Conservation (phyloP, 2,329 filamentous ascomycete species). For the Pyricularia sp. region DNA sequence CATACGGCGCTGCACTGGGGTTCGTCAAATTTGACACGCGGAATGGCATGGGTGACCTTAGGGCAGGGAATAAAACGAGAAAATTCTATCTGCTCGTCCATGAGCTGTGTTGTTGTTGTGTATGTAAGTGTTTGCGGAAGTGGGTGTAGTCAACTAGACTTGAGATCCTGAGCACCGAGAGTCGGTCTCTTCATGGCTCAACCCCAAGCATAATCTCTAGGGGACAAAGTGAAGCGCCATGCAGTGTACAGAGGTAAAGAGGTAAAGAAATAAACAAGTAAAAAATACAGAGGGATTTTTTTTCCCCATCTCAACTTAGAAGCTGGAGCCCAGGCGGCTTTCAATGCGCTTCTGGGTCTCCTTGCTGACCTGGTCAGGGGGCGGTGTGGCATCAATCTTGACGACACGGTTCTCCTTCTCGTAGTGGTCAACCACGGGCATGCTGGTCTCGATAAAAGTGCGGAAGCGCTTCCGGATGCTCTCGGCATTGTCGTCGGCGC, state of each 20-base stretch:
- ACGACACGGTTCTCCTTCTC: conserved; percentile 65
- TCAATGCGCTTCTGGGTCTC: conserved; percentile 37
- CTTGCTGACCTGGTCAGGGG: conserved; percentile 48
- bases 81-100: background rate
- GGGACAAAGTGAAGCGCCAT: background rate
- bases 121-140: background rate
- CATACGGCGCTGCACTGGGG: background rate
- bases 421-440: conserved; percentile 89
- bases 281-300: background rate
- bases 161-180: background rate
- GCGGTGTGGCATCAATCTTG: conserved; percentile 59
- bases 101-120: background rate
- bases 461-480: conserved; percentile 93
- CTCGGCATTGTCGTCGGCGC: conserved; percentile 87
- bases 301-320: conserved; percentile 13
- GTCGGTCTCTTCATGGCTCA: background rate
- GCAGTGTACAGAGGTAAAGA: background rate
- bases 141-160: background rate
- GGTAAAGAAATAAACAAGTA: background rate
- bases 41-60: background rate
- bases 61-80: background rate
- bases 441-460: conserved; percentile 88
- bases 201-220: background rate
- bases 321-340: conserved; percentile 32
- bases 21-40: background rate